phyloP scores from a whole-genome alignment of 164 flowering plant species.

The Stephania japonica region DNA sequence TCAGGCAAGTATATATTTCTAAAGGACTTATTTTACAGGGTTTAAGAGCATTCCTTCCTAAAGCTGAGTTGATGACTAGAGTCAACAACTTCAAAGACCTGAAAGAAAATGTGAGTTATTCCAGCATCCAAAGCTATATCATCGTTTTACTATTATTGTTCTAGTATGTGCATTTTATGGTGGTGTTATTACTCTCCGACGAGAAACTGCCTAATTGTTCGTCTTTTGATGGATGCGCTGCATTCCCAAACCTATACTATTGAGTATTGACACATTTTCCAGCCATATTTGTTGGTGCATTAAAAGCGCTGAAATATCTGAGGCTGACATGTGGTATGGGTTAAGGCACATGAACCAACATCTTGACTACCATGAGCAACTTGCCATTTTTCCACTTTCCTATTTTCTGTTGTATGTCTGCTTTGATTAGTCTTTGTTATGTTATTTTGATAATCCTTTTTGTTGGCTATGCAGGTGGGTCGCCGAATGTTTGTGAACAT shows the following conservation, averaged over 20 bases:
- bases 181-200: neutral
- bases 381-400: neutral
- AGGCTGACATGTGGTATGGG: no score
- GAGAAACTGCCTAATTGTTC: neutral
- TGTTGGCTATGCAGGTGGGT: slow-evolving; percentile 59
- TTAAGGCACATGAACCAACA: no score
- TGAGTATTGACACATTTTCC: no score
- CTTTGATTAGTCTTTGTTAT: neutral
- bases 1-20: neutral
- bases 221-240: neutral
- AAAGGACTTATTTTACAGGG: slow-evolving; percentile 48
- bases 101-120: slow-evolving; percentile 70
- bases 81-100: slow-evolving; percentile 61
- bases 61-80: slow-evolving; percentile 71
- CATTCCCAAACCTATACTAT: no score
- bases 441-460: neutral
- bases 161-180: neutral
- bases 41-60: slow-evolving; percentile 87
- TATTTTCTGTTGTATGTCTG: neutral
- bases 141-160: neutral
- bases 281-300: no score
- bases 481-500: slow-evolving; percentile 53
- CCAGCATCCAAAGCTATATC: neutral
- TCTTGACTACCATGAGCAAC: no score
- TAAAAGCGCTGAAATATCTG: no score